Base-by-base conservation (phyloP, 805 yeast genomes). In the Brettanomyces sp. region DNA sequence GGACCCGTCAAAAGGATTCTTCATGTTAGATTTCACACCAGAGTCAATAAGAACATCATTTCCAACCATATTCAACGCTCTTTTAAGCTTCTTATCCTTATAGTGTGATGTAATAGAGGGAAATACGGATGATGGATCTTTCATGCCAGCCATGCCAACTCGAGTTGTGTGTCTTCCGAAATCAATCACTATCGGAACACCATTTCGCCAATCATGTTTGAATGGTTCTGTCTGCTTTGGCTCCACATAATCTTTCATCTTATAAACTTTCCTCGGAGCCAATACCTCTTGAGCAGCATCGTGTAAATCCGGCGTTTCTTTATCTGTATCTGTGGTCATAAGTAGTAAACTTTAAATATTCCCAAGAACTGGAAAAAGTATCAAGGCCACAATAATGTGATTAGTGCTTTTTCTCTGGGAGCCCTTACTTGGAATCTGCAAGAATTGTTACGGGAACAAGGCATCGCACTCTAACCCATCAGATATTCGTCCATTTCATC, bases 1-100 rank as follows among this genome's bases (percentile, higher is more conserved):
- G 4, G 86, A 76, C 0, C 95, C 96, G 62, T 93, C 99, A 58
- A 76, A 91, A 0, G 97, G 96, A 4, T 86, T 70, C 55, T 77
- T 80, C 33, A 86, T 75, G 45, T 82, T 81, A 14, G 85, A 72
- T 50, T 81, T 76, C 41, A 85, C 74, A 2, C 83, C 66, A 7
- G 81, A 74, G 55, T 90, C 98, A 30, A 85, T 58, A 56, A 72
- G 78, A 18, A 80, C 77, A 60, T 91, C 98, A 55, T 84, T 78
- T 3, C 99, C 99, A 3, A 87, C 80, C 47, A 85, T 72, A 0
- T 93, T 79, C 52, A 84, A 72, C 4, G 80, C 71, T 48, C 67
- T 70, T 48, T 68, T 70, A n/a, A 76, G 57, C 56, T 80, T 83
- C 24, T 97, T 72, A 56, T 91, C 98, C 52, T 96, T 74, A 57